phyloP scores from a whole-genome alignment of 192 early-diverging fungal genomes.

The Lunasporangiospora selenospora region DNA sequence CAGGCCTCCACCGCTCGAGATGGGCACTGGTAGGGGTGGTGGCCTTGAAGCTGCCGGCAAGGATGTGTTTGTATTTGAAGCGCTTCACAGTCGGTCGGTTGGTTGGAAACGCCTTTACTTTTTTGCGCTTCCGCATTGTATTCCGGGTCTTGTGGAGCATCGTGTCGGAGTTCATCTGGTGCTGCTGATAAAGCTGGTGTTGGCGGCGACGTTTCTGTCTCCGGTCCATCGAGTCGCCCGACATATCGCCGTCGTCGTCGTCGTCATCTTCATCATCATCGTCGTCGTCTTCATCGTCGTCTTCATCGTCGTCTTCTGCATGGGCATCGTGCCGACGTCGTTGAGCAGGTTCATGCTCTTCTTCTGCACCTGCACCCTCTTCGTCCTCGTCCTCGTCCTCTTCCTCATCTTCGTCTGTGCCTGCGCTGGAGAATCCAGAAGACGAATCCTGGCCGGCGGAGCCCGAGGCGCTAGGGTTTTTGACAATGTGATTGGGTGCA shows the following conservation, averaged over 20 bases:
- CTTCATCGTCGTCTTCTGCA: no score
- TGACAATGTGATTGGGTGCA: conserved; percentile 52
- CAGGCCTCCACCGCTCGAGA: conserved; percentile 32
- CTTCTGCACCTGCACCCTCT: conserved; percentile 6
- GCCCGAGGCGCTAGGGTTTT: conserved; percentile 27
- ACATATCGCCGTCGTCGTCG: conserved; percentile 42
- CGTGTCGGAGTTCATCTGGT: conserved; percentile 30
- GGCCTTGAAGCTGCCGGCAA: conserved; percentile 41
- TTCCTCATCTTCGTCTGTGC: conserved; percentile 43
- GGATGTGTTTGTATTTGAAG: conserved; percentile 41
- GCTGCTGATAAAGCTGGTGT: conserved; percentile 32
- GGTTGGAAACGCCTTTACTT: conserved; percentile 22
- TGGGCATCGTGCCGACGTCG: conserved; percentile 7
- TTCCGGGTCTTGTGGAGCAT: conserved; percentile 37
- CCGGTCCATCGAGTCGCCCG: conserved; percentile 31
- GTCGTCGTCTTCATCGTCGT: conserved; percentile 8
- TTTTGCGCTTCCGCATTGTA: conserved; percentile 42
- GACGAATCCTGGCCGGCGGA: conserved; percentile 37
- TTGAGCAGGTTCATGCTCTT: no score
- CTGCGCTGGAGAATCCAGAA: conserved; percentile 39
- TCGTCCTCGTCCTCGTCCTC: conserved; percentile 27
- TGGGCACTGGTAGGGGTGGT: conserved; percentile 22
- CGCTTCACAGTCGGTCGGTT: conserved; percentile 47
- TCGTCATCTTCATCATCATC: conserved; percentile 30
- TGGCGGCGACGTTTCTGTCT: conserved; percentile 42